A percentile compares a stretch with the other conserved stretches of the same genome.
phyloP scores from a whole-genome alignment of 2,329 filamentous ascomycete genomes.

The Aspergillus fructus region DNA sequence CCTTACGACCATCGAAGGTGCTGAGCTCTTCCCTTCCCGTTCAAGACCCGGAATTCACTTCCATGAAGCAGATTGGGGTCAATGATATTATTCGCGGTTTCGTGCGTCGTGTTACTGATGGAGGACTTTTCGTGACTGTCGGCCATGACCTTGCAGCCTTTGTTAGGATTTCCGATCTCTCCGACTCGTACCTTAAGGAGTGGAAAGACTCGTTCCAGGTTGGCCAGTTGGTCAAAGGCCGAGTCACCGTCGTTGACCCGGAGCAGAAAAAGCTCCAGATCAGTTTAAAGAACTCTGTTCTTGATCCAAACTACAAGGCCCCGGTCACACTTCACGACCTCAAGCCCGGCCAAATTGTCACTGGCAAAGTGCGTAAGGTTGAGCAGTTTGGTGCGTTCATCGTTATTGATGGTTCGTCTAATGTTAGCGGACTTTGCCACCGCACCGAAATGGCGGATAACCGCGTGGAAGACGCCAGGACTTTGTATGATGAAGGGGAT shows the following conservation, averaged over 20 bases:
- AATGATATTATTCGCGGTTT: slow-evolving; percentile 88
- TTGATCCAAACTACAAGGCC: slow-evolving; percentile 75
- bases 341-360: slow-evolving; percentile 75
- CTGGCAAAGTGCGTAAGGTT: slow-evolving; percentile 88
- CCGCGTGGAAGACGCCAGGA: slow-evolving; percentile 76
- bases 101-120: slow-evolving; percentile 83
- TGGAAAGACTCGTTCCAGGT: slow-evolving; percentile 89
- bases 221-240: slow-evolving; percentile 87
- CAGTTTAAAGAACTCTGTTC: slow-evolving; percentile 79
- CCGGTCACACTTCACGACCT: slow-evolving; percentile 75
- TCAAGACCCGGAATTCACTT: slow-evolving; percentile 75
- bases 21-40: slow-evolving; percentile 80
- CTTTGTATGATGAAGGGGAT: slow-evolving; percentile 87
- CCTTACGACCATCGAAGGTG: slow-evolving; percentile 81
- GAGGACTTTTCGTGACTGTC: slow-evolving; percentile 82
- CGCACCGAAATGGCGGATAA: slow-evolving; percentile 88
- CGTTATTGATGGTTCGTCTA: slow-evolving; percentile 79
- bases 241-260: slow-evolving; percentile 71
- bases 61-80: slow-evolving; percentile 67
- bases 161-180: slow-evolving; percentile 83
- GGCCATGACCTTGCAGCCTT: slow-evolving; percentile 79
- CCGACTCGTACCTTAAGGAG: slow-evolving; percentile 87
- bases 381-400: slow-evolving; percentile 96
- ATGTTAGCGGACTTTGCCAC: slow-evolving; percentile 91
- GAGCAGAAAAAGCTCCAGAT: slow-evolving; percentile 73